Evolutionary conservation across 768 basidiomycete genomes (phyloP), one percentile per base, ranked within the genome.

Genomic region (Serendipita sp.): DNA sequence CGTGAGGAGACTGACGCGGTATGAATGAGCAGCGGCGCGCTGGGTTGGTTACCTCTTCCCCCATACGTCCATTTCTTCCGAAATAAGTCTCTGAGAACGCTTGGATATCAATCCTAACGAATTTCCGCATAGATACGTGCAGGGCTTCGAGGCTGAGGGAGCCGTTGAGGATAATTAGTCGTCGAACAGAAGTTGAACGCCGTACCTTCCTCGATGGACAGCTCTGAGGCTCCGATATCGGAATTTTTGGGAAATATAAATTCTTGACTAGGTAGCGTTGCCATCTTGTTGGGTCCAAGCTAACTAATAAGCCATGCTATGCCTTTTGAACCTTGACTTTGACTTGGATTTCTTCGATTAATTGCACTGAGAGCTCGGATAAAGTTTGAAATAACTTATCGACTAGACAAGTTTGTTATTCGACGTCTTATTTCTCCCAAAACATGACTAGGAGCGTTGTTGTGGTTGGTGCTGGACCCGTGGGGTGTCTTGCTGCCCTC

Each of bases 111-210:
- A 79, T 3, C 96, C 96, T 8, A 98, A 81, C 30, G 93, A 97
- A 76, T 99, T 98, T 38, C 96, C 96, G 72, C 91, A 94, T 63
- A 99, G 84, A 74, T 99, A 99, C 38, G 85, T 83, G 73, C 83
- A 85, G 64, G 78, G 76, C 64, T 71, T 73, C 60, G 83, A 82
- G 78, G 73, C 74, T 77, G 67, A 23, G 69, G 64, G 44, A 41
- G 32, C 48, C 3, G 44, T 38, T 18, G 13, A 18, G 34, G 36
- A 64, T 34, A 38, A 44, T 38, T 41, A 13, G 41, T 41, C 13
- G 41, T 41, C 41, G 41, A 41, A 13, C 41, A 41, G 23, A 64
- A 15, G 28, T 46, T 47, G 46, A 13, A 13, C 41, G 41, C 41
- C 65, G 47, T 63, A 67, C 68, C 66, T 44, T 54, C 66, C 66